Conservation (phyloP, 495 filamentous ascomycete species). For the Xylaria sp. region DNA sequence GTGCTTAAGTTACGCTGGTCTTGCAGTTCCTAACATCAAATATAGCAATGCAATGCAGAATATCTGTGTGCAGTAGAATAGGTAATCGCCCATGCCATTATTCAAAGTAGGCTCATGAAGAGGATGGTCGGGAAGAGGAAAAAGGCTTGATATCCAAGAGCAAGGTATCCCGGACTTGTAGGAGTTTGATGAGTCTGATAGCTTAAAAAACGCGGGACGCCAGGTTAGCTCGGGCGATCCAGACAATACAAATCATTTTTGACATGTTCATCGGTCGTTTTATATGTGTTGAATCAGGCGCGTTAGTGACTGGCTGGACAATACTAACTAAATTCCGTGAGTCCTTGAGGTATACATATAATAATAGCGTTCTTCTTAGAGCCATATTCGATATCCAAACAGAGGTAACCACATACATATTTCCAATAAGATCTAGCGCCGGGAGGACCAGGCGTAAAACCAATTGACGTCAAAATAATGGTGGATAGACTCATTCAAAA, state of each 20-base stretch:
- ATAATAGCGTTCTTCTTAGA: too few relatives aligned
- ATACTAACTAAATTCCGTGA: too few relatives aligned
- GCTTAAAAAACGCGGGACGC: slow-evolving; percentile 29
- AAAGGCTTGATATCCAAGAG: slow-evolving; percentile 33
- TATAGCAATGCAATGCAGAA: slow-evolving; percentile 2
- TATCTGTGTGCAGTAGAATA: slow-evolving; percentile 11
- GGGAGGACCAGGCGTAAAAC: too few relatives aligned
- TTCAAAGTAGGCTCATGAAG: slow-evolving; percentile 16
- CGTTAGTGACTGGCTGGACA: too few relatives aligned
- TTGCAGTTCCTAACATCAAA: background rate
- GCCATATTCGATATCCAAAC: too few relatives aligned
- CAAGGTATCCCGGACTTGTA: slow-evolving; percentile 7
- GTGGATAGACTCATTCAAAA: too few relatives aligned
- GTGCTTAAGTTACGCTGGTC: slow-evolving; percentile 42
- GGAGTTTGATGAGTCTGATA: slow-evolving; percentile 32
- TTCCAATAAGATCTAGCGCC: too few relatives aligned
- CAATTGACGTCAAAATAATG: too few relatives aligned
- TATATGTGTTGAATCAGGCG: background rate
- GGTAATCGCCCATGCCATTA: slow-evolving; percentile 1
- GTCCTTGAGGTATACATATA: too few relatives aligned
- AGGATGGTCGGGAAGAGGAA: slow-evolving; percentile 32
- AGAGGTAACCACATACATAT: too few relatives aligned
- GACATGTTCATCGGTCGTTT: slow-evolving; percentile 4
- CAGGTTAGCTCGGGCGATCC: slow-evolving; percentile 34
- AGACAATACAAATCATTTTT: slow-evolving; percentile 41